Evolutionary conservation across 2,329 filamentous ascomycete species (phyloP), one percentile per base, ranked within the genome.

Genomic region (Colletotrichum zoysiae): DNA sequence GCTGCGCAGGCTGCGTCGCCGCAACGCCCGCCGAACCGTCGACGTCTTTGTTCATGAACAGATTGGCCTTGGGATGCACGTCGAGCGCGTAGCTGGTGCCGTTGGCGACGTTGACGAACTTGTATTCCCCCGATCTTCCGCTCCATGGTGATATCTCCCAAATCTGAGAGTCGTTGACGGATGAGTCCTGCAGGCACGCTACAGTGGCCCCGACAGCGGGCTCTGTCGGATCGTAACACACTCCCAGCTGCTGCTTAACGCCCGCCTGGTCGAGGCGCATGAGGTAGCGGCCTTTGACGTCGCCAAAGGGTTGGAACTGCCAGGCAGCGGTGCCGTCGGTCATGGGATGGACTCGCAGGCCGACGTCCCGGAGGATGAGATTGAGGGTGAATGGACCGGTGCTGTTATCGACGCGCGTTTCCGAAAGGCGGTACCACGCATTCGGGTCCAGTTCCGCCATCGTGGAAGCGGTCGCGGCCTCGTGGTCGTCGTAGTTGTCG

Each of bases 391-490:
- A 78, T 0, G 72, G 59, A 16, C 73, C 74, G 30, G 74, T 71
- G 55, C 76, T 75, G 30, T 74, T 73, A 70, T 82, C 80, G 40
- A 81, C 79, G 44, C 80, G 79, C 38, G 70, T 75, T 68, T 82
- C 80, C 26, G 76, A 78, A 23, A 82, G 50, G 64, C 80, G 78
- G 67, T 80, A 81, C 81, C 81, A 82, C 38, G 73, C 77, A 64
- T 82, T 82, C 35, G 77, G 59, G 75, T 82, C 78, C 53, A 82
- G 46, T 51, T 65, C 55, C 65, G 59, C 70, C 65, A 69, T 71
- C 50, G 67, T 71, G 58, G 56, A 14, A 56, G 59, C 53, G 38
- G 40, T 51, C 65, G 55, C 65, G 50, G 58, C 51, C 26, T 42
- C 55, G 59, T 64, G 44, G 56, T 46, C 46, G 65, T 59, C 44